Percentiles rank a stretch among this genome's conserved stretches.
Evolutionary conservation across 768 basidiomycete species (phyloP).

Genomic region (Suillus cothurnatus): DNA sequence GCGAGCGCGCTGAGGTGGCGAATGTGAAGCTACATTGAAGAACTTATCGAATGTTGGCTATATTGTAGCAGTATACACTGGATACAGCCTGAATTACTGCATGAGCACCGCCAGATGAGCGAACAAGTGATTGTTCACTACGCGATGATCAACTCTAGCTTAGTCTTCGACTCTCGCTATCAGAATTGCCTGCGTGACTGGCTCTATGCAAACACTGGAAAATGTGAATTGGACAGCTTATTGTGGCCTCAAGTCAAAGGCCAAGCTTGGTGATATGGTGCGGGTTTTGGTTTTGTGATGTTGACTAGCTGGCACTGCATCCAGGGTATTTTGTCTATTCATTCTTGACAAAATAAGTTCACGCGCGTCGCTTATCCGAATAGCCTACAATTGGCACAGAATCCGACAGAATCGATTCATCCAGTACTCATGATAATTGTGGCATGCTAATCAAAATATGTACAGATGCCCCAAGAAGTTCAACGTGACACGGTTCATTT

Average conservation of each 20-base stretch:
- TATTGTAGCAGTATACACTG: background rate
- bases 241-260: background rate
- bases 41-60: background rate
- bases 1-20: conserved; percentile 34
- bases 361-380: background rate
- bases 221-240: background rate
- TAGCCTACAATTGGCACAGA: background rate
- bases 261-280: background rate
- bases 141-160: background rate
- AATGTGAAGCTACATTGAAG: conserved; percentile 11
- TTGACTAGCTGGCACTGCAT: background rate
- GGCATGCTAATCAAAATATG: background rate
- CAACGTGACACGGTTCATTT: too few species aligned
- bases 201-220: background rate
- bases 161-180: background rate
- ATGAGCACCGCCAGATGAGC: background rate
- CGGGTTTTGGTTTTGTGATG: background rate
- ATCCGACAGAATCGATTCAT: too few species aligned
- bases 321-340: background rate
- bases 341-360: background rate
- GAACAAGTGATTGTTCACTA: background rate
- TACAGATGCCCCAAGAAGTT: too few species aligned
- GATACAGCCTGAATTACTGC: background rate
- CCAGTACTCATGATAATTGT: background rate
- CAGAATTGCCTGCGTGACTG: background rate